phyloP scores from a whole-genome alignment of 441 rosid genomes.

The Adansonia madagascariensis region DNA sequence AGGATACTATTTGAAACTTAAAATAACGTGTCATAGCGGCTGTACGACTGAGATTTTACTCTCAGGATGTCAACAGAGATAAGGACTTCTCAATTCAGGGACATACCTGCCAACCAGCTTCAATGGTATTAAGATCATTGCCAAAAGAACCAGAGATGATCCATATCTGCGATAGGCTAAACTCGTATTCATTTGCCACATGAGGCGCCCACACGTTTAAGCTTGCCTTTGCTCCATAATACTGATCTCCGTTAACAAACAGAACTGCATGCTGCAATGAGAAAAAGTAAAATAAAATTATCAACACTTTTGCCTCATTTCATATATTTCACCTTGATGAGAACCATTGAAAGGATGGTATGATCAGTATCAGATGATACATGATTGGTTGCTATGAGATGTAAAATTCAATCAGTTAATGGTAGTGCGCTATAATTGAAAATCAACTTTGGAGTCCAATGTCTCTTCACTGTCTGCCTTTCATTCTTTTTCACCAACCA shows the following conservation, averaged over 20 bases:
- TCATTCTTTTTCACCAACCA: background rate
- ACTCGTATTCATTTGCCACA: slow-evolving; percentile 59
- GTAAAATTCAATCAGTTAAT: background rate
- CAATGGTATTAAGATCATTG: slow-evolving; percentile 67
- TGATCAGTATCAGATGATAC: background rate
- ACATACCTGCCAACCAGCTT: slow-evolving; percentile 80
- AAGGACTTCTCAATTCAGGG: slow-evolving; percentile 2
- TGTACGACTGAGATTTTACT: background rate
- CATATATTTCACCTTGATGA: background rate
- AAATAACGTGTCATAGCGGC: background rate
- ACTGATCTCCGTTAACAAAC: slow-evolving; percentile 63
- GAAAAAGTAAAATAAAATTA: background rate
- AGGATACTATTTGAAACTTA: background rate
- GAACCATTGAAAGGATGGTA: background rate
- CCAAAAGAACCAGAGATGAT: slow-evolving; percentile 72
- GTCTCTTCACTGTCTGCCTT: slow-evolving; percentile 9
- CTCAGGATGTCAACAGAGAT: background rate
- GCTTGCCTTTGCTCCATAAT: slow-evolving; percentile 70
- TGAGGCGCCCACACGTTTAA: slow-evolving; percentile 70
- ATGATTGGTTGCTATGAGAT: background rate
- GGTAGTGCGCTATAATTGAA: background rate
- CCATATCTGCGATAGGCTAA: slow-evolving; percentile 72
- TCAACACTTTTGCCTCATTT: slow-evolving; percentile 11
- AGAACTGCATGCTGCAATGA: slow-evolving; percentile 64
- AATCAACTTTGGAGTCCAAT: slow-evolving; percentile 10